Base-by-base conservation (phyloP, 306 rosid genomes). In the Nissolia schottii region DNA sequence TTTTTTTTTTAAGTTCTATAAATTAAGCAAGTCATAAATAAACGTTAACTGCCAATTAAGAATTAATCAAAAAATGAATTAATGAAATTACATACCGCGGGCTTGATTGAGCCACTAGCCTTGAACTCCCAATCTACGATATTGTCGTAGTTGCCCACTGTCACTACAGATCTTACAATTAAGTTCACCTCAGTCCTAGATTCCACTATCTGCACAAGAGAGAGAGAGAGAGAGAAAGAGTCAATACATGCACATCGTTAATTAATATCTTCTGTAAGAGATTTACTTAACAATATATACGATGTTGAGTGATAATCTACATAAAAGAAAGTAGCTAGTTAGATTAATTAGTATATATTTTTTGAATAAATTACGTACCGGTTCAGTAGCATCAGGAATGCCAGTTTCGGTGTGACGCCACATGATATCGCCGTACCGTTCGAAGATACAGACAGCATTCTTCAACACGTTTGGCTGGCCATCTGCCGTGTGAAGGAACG, bases 381-480 rank as follows among this genome's bases (percentile, higher is more conserved):
- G 12, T 27, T 57, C 53, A n/a, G n/a, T n/a, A n/a, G n/a, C n/a
- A 1, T 54, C 18, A 0, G 73, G 68, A 37, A 81, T 24, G 2
- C 0, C 66, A 0, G 0, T 3, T 71, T 82, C 86, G 9, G 92
- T 82, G 66, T 85, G 92, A 7, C 90, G 92, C 92, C 92, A 87
- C 86, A 85, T 63, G 25, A 79, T 67, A 35, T 82, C 70, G 1
- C 87, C 83, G 37, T 70, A 66, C 12, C 45, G 67, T 45, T 88
- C 93, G 10, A 81, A 88, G 5, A 88, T 60, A 37, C 93, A 85
- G 1, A 85, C 22, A 3, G 88, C 75, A 37, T 88, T 81, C 8
- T 77, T 74, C n/a, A 0, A 87, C 83, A 5, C 83, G 86, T 0
- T 29, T 31, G 0, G 81, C 92, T n/a, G 18, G 0, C 79, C 70